Evolutionary conservation across 768 basidiomycete species (phyloP), one percentile per base, ranked within the genome.

Genomic region (Rhizopogon rudus): DNA sequence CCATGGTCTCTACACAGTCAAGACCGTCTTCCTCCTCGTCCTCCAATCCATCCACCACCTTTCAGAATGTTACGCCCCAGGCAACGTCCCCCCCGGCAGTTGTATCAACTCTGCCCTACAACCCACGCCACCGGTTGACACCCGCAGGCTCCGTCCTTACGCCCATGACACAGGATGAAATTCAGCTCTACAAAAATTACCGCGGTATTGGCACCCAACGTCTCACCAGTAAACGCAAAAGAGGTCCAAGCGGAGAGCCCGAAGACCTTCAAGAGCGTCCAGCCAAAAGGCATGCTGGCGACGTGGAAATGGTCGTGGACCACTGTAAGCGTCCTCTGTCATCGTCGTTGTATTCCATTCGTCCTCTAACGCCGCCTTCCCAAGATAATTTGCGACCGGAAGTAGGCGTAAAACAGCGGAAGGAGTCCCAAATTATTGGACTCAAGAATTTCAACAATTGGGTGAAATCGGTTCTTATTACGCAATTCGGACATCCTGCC

Each of bases 361-460:
- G 40, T 48, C 44, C 29, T 53, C 53, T 57, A 33, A 44, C 51
- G 42, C 57, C 53, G 28, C 7, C 25, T 35, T 57, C 20, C 35
- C 44, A 60, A 97, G 96, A 99, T 72, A 98, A 99, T 69, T 80
- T 84, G 13, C 83, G 97, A 10, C 94, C 94, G 6, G 94, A 99
- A 56, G 88, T 96, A 9, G 93, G 93, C 54, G 83, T 92, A 31
- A 77, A 83, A 9, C 85, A 89, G 63, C 90, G 97, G 33, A 80
- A 81, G 60, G 84, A 88, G 16, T 98, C 95, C 6, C 93, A 94
- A 42, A 99, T 98, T 63, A 93, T 97, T 53, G 97, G 97, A 39
- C 81, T 99, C 53, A 98, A 97, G 71, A 88, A 81, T 67, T 99
- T 98, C 75, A 99, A 99, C 75, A 99, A 99, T 75, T 99, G 97